Conservation (phyloP, 495 filamentous ascomycete species). For the Cetradonia linearis region DNA sequence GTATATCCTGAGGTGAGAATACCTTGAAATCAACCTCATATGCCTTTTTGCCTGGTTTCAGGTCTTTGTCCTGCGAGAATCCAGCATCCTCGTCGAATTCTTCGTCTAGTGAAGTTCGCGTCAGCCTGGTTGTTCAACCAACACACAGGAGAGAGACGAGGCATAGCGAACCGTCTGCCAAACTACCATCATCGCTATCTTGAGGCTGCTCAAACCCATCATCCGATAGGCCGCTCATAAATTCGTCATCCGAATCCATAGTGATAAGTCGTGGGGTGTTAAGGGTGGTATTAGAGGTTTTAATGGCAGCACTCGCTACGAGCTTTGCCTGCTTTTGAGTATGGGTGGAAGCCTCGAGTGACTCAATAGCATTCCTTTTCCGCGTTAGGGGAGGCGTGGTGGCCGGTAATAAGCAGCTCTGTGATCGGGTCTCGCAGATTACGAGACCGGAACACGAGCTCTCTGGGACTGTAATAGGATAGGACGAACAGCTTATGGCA, state of each 20-base stretch:
- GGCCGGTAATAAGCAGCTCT: conserved; percentile 32
- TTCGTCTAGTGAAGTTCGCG: conserved; percentile 25
- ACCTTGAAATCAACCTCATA: conserved; percentile 84
- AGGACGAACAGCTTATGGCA: background rate
- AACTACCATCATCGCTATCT: conserved; percentile 68
- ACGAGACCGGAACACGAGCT: conserved; percentile 26
- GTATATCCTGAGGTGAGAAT: conserved; percentile 66
- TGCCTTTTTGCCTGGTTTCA: conserved; percentile 55
- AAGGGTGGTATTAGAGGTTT: conserved; percentile 49
- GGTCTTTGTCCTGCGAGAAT: conserved; percentile 68
- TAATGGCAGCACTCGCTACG: conserved; percentile 35
- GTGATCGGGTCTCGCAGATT: conserved; percentile 28
- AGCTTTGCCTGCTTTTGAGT: conserved; percentile 42
- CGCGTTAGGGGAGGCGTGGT: conserved; percentile 61
- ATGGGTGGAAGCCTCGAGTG: conserved; percentile 32
- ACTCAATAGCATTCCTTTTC: conserved; percentile 88
- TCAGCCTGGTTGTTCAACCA: background rate
- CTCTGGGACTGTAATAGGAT: background rate
- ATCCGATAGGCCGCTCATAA: conserved; percentile 73
- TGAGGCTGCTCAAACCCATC: conserved; percentile 56
- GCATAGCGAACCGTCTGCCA: conserved; percentile 58
- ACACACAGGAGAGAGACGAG: background rate
- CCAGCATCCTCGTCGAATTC: conserved; percentile 69
- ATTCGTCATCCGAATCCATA: conserved; percentile 98
- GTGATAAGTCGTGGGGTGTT: conserved; percentile 35